A percentile compares a stretch with the other conserved stretches of the same genome.
phyloP scores from a whole-genome alignment of 2,329 filamentous ascomycete species.

The Akanthomyces muscarius region DNA sequence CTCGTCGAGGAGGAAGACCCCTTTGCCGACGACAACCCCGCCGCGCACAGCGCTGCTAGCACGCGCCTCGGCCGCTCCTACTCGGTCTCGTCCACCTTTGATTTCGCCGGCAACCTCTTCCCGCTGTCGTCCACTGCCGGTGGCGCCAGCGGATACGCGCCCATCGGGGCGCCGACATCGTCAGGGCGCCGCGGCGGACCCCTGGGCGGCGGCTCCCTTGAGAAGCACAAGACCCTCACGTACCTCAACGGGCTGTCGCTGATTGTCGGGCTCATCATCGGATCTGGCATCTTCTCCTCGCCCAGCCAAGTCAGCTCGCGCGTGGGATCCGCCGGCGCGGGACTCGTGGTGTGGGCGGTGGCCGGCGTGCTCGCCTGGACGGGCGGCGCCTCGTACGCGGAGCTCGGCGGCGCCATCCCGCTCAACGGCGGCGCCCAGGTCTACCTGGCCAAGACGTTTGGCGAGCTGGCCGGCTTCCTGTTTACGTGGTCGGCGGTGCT shows the following conservation, averaged over 20 bases:
- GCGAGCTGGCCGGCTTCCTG: constrained; percentile 85
- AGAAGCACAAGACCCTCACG: constrained; percentile 93
- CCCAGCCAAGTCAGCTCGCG: constrained; percentile 90
- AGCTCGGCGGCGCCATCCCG: constrained; percentile 91
- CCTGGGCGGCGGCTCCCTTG: constrained; percentile 72
- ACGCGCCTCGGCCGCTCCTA: constrained; percentile 60
- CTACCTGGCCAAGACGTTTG: constrained; percentile 94
- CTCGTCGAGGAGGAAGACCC: constrained; percentile 78
- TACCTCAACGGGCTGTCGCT: constrained; percentile 90
- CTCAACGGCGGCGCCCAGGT: constrained; percentile 92
- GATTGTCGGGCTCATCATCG: constrained; percentile 90
- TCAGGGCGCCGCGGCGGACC: constrained; percentile 44
- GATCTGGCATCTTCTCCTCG: constrained; percentile 92
- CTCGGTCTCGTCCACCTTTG: constrained; percentile 89
- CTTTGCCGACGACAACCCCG: constrained; percentile 55
- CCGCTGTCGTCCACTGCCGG: constrained; percentile 79
- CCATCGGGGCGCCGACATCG: constrained; percentile 72
- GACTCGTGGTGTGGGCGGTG: constrained; percentile 85
- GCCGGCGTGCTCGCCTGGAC: constrained; percentile 96
- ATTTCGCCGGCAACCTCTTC: constrained; percentile 90
- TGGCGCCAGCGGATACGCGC: constrained; percentile 67
- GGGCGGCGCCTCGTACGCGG: constrained; percentile 89
- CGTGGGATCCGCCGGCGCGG: constrained; percentile 84
- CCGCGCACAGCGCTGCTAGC: constrained; percentile 24
- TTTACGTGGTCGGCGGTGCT: constrained; percentile 96